Conservation (phyloP, 306 rosid species). For the Gleditsia sinensis region DNA sequence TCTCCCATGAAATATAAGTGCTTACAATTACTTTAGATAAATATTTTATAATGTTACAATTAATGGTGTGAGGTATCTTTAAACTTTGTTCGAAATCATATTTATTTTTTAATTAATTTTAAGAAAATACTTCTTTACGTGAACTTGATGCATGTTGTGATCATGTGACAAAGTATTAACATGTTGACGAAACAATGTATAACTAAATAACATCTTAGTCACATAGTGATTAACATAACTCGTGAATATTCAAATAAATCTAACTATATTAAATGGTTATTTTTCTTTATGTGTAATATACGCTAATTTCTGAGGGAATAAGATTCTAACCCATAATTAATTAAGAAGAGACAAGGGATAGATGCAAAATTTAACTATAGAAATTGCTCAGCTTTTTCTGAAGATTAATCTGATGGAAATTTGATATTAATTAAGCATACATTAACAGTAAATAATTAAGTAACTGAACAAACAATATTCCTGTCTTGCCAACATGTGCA, state of each 20-base stretch:
- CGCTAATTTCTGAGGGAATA: background rate
- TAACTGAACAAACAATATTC: background rate
- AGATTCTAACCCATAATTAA: slow-evolving; percentile 4
- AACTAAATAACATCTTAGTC: no score
- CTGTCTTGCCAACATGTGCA: background rate
- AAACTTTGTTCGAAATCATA: no score
- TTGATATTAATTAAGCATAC: background rate
- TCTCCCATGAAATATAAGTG: background rate
- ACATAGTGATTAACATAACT: no score
- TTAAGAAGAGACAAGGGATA: slow-evolving; percentile 18
- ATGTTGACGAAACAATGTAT: no score
- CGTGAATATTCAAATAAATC: no score
- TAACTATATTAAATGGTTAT: no score
- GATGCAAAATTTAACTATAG: background rate
- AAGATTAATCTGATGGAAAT: background rate
- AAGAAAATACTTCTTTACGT: no score
- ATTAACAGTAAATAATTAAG: background rate
- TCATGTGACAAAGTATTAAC: no score
- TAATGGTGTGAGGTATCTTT: no score
- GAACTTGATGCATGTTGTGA: no score
- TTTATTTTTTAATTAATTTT: no score
- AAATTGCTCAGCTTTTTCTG: background rate
- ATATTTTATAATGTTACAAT: no score
- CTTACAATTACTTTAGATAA: background rate
- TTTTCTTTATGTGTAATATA: background rate